Evolutionary conservation across 75 land plant genomes (phyloP), one percentile per base, ranked within the genome.

Genomic region (Isoetes taiwanensis): DNA sequence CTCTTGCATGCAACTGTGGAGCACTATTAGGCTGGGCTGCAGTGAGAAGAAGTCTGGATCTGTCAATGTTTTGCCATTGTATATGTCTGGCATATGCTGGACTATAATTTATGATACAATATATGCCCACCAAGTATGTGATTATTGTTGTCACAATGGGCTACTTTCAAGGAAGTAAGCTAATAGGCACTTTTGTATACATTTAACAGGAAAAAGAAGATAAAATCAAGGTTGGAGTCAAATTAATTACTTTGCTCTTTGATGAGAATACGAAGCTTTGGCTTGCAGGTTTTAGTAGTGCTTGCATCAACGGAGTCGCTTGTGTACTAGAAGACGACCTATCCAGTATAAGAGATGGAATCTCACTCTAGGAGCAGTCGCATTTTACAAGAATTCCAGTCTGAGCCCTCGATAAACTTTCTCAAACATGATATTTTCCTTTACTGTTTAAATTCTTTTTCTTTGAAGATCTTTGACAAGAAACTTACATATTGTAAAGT

Each of bases 1-100:
- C n/a, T n/a, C n/a, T n/a, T n/a, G n/a, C 97, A 3, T 87, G 86
- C 57, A 91, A 91, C 41, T 91, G 97, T 94, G 97, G 97, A 66
- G 95, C 95, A 32, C 68, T 91, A 48, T 70, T 91, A 54, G 97
- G 97, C 6, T 91, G 97, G 97, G 69, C 94, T 70, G 95, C 97
- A 31, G 61, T 91, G 27, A 73, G 53, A 61, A 89, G 83, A 57
- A 75, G 81, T 70, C 42, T 91, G 28, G 89, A 91, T 57, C 74
- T 69, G 30, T 62, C 77, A 28, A 54, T 54, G 81, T 84, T n/a
- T 60, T 84, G 21, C 97, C 97, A 19, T 43, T 91, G 1, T 91
- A 91, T 64, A 28, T 57, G 42, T 77, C 95, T 62, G 97, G 97
- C 52, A 75, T 91, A 54, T 87, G 65, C 66, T 91, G 97, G 97